A percentile compares a stretch with the other conserved stretches of the same genome.
Conservation (phyloP, 2,329 filamentous ascomycete genomes). For the Ascochyta rabiei region DNA sequence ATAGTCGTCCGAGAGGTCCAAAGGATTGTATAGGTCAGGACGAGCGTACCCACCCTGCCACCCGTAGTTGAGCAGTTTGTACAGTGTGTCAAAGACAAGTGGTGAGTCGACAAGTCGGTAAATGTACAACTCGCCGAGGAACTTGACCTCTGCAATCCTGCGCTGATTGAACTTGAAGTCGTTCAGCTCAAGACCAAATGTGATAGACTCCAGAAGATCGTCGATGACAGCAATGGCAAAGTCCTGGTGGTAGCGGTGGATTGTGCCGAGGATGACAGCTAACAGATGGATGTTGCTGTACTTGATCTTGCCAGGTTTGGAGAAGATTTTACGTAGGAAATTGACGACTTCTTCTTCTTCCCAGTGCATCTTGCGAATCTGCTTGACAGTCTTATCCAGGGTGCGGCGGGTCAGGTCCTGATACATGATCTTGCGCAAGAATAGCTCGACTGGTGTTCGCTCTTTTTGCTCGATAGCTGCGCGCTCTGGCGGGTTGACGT, state of each 20-base stretch:
- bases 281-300: slow-evolving; percentile 96
- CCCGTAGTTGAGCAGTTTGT: slow-evolving; percentile 91
- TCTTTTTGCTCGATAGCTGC: slow-evolving; percentile 97
- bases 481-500: slow-evolving; percentile 92
- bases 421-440: slow-evolving; percentile 91
- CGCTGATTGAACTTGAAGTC: slow-evolving; percentile 98
- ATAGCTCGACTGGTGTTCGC: slow-evolving; percentile 88
- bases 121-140: slow-evolving; percentile 94
- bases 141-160: slow-evolving; percentile 93
- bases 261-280: slow-evolving; percentile 83
- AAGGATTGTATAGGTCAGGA: slow-evolving; percentile 74
- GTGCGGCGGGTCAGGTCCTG: slow-evolving; percentile 93
- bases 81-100: slow-evolving; percentile 93
- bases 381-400: slow-evolving; percentile 90
- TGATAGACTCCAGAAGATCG: slow-evolving; percentile 86
- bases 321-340: slow-evolving; percentile 87
- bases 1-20: slow-evolving; percentile 92
- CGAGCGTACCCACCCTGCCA: slow-evolving; percentile 82
- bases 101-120: slow-evolving; percentile 96
- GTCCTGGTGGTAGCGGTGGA: slow-evolving; percentile 89
- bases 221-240: slow-evolving; percentile 94
- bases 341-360: slow-evolving; percentile 86
- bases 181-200: slow-evolving; percentile 87
- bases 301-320: slow-evolving; percentile 95
- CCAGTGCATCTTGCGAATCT: slow-evolving; percentile 95